A percentile compares a stretch with the other conserved stretches of the same genome.
These are phyloP conservation scores for Gracilariopsis chorda DNA, from an alignment of 23 red algal genomes.

Conservation along the genomic window DNA sequence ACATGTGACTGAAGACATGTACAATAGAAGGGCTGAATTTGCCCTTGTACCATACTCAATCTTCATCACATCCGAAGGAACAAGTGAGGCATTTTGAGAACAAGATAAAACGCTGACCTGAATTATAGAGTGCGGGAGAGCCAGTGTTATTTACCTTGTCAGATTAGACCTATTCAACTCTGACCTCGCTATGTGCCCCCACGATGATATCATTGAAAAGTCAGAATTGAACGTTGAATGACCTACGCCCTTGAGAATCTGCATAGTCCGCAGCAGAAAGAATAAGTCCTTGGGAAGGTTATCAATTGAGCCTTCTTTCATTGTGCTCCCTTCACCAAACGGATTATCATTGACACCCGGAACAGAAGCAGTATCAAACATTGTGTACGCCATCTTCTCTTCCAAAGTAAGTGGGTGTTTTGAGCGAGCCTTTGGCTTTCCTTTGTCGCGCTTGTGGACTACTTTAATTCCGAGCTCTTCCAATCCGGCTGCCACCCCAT, in stretches of 20 bases:
- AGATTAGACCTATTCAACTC: background rate
- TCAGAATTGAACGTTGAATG: slow-evolving; percentile 39
- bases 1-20: too few relatives aligned
- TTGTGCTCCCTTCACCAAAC: slow-evolving; percentile 50
- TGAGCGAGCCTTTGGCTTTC: background rate
- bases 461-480: slow-evolving; percentile 61
- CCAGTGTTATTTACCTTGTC: too few relatives aligned
- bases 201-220: slow-evolving; percentile 44
- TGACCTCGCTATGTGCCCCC: slow-evolving; percentile 15
- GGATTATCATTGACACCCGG: slow-evolving; percentile 63
- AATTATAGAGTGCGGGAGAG: too few relatives aligned
- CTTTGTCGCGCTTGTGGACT: background rate
- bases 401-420: slow-evolving; percentile 15
- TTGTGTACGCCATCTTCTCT: slow-evolving; percentile 71
- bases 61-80: too few relatives aligned
- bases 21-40: too few relatives aligned
- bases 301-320: slow-evolving; percentile 45
- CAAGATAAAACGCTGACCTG: too few relatives aligned
- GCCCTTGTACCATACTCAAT: too few relatives aligned
- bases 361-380: slow-evolving; percentile 76
- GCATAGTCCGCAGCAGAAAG: slow-evolving; percentile 75
- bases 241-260: slow-evolving; percentile 70
- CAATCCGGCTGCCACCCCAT: slow-evolving; percentile 29
- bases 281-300: slow-evolving; percentile 73
- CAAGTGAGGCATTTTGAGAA: too few relatives aligned